These are phyloP conservation scores for Zymoseptoria ardabiliae DNA, from an alignment of 2,329 filamentous ascomycete species.

Conservation along the genomic window DNA sequence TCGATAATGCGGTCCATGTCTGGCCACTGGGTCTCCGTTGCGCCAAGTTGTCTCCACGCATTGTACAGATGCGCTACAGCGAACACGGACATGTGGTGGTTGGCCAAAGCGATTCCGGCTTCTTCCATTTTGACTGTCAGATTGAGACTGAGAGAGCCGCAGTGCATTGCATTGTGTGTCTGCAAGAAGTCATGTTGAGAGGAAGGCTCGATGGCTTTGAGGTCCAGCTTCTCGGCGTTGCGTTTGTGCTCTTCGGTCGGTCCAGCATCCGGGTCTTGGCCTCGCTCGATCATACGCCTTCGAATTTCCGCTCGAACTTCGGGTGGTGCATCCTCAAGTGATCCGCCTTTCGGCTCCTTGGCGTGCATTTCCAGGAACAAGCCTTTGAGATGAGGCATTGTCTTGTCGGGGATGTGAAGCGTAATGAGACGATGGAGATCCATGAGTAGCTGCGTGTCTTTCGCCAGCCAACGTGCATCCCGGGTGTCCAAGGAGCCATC, in stretches of 20 bases:
- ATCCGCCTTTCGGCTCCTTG: neutral
- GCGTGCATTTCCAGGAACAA: neutral
- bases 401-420: neutral
- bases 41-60: neutral
- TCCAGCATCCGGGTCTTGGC: neutral
- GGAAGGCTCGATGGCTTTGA: neutral
- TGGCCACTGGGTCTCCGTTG: neutral
- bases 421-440: neutral
- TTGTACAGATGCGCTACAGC: constrained; percentile 2
- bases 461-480: neutral
- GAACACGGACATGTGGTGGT: neutral
- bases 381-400: neutral
- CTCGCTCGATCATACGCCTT: neutral
- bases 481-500: neutral
- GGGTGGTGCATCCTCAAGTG: neutral
- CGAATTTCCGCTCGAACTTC: neutral
- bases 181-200: neutral
- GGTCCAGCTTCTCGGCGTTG: neutral
- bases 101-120: neutral
- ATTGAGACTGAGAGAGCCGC: neutral
- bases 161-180: constrained; percentile 1
- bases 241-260: neutral
- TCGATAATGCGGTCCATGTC: constrained; percentile 2
- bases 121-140: neutral
- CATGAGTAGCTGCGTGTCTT: neutral